Base-by-base conservation (phyloP, 495 filamentous ascomycete genomes). In the Neurospora sp. region DNA sequence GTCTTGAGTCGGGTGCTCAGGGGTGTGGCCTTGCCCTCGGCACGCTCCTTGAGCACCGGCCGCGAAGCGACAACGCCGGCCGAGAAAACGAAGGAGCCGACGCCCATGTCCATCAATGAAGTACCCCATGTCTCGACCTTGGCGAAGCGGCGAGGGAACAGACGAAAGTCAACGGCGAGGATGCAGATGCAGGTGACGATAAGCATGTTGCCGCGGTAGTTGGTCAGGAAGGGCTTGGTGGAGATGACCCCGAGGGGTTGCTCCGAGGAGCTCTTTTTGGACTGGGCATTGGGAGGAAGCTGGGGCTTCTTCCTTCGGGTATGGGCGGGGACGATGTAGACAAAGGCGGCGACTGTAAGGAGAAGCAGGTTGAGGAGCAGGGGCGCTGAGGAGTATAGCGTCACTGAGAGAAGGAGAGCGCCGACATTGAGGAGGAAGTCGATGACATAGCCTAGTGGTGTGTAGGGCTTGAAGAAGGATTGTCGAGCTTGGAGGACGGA, bases 121-220 rank as follows among this genome's bases (percentile, higher is more conserved):
- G 96, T 98, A 28, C 96, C 96, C 94, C 96, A 99, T 43, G 91
- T 98, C 83, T 99, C 96, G 0, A 94, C 96, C 84, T 99, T 99
- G 24, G 94, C 96, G 78, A 98, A 98, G 6, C 96, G 91, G 3
- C 96, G 89, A 2, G 96, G 96, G 75, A 99, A 99, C 70, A 96
- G 83, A 24, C 85, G 88, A 78, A 99, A 99, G 82, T 99, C 96
- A 28, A 99, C 96, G 11, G 96, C 96, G n/a, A 99, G 88, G 75
- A 99, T 98, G 69, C 93, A 93, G 36, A 94, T 81, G 77, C 94
- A 97, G 28, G 96, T 99, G 39, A 93, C 85, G n/a, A 97, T 86
- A 85, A 99, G 89, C 94, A 99, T 97, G 38, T 88, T 87, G 1
- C 92, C 93, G 42, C 96, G 90, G 77, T 98, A 98, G 28, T 89